Conservation (phyloP, 2,329 filamentous ascomycete species). For the Botrytis hyacinthi region DNA sequence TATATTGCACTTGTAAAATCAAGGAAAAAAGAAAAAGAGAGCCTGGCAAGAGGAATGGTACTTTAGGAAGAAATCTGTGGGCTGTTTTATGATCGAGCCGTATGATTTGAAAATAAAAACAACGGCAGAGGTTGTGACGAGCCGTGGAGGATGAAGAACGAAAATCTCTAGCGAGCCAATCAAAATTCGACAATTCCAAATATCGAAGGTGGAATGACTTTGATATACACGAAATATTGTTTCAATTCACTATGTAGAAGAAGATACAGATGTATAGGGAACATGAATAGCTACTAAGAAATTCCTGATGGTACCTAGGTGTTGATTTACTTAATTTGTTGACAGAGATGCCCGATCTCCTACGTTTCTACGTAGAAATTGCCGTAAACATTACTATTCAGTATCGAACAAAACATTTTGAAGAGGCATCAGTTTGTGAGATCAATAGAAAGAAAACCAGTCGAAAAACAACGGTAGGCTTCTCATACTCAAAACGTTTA, state of each 20-base stretch:
- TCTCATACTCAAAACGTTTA: background rate
- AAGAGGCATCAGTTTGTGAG: background rate
- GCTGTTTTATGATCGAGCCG: background rate
- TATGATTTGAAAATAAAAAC: background rate
- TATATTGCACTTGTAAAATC: background rate
- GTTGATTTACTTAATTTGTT: background rate
- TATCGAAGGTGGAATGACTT: background rate
- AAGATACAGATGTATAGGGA: background rate
- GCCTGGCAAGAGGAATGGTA: background rate
- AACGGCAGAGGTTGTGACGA: background rate
- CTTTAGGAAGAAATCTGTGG: background rate
- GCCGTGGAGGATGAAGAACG: background rate
- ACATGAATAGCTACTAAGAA: too few relatives aligned
- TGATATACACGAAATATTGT: background rate
- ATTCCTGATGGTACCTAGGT: background rate
- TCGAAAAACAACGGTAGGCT: background rate
- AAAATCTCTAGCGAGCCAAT: conserved; percentile 1
- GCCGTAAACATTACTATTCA: background rate
- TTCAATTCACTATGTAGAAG: background rate
- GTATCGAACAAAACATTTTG: background rate
- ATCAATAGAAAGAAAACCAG: background rate
- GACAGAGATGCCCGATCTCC: too few relatives aligned
- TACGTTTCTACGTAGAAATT: background rate
- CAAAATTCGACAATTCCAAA: background rate
- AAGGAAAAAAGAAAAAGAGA: background rate